Conservation (phyloP, 495 filamentous ascomycete species). For the Clohesyomyces aquaticus region DNA sequence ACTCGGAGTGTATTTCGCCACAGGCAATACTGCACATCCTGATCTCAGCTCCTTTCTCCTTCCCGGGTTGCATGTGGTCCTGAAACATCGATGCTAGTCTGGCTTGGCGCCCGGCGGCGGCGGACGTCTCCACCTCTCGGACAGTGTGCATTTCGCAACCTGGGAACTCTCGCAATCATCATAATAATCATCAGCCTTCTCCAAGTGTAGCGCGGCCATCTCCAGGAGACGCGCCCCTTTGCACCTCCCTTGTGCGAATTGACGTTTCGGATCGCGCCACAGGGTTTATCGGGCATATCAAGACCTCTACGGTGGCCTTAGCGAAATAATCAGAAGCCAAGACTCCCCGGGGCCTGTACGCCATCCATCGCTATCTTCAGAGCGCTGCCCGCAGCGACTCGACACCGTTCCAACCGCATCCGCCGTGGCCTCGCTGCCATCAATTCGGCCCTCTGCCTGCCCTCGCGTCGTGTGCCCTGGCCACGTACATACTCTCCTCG, state of each 20-base stretch:
- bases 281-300: constrained; percentile 9
- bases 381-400: not conserved
- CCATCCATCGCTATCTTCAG: not conserved
- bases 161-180: no score
- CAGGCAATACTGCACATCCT: no score
- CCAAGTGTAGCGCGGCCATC: not conserved
- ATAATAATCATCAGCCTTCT: not conserved
- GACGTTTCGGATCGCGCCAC: constrained; percentile 11
- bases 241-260: constrained; percentile 13
- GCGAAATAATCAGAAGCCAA: constrained; percentile 37
- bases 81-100: constrained; percentile 21
- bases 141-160: no score
- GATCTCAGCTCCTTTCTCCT: no score
- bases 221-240: not conserved
- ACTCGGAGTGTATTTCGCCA: no score
- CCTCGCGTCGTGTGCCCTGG: constrained; percentile 13
- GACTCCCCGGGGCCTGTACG: constrained; percentile 7
- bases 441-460: constrained; percentile 22
- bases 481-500: no score
- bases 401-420: constrained; percentile 8
- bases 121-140: no score
- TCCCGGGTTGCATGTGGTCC: no score
- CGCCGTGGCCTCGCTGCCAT: constrained; percentile 20
- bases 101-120: no score
- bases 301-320: constrained; percentile 36